phyloP scores from a whole-genome alignment of 2,329 filamentous ascomycete genomes.

The Torrubiellomyces zombiae region DNA sequence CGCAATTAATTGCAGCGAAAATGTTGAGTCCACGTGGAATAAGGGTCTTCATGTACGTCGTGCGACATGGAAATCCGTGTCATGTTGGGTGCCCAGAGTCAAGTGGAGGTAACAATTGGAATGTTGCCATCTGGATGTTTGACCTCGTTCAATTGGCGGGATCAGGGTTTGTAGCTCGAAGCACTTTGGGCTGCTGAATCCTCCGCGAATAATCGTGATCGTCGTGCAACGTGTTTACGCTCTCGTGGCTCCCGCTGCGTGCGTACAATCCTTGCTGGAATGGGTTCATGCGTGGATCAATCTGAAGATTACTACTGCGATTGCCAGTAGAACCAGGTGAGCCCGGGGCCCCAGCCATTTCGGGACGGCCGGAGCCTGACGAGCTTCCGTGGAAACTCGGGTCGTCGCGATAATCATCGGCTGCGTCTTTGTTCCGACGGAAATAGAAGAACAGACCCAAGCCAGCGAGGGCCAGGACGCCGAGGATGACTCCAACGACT shows the following conservation, averaged over 20 bases:
- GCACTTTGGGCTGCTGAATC: conserved; percentile 37
- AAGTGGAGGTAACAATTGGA: conserved; percentile 1
- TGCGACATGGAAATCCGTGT: too few species aligned
- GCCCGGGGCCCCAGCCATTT: conserved; percentile 20
- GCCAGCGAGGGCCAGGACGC: conserved; percentile 21
- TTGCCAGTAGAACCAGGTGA: conserved; percentile 24
- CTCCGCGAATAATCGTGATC: conserved; percentile 49
- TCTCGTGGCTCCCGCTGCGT: conserved; percentile 43
- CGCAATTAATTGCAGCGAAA: too few species aligned
- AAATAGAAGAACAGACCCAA: conserved; percentile 25
- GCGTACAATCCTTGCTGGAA: conserved; percentile 40
- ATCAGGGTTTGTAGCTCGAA: conserved; percentile 48
- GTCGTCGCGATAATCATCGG: conserved; percentile 24
- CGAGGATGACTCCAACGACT: conserved; percentile 31
- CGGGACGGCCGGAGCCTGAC: conserved; percentile 24
- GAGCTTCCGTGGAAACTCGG: conserved; percentile 34
- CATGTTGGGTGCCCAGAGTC: too few species aligned
- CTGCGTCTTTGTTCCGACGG: conserved; percentile 25
- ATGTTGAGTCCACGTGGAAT: too few species aligned
- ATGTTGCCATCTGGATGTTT: conserved; percentile 1
- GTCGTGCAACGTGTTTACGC: conserved; percentile 45
- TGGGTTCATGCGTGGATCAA: conserved; percentile 48
- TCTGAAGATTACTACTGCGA: conserved; percentile 35
- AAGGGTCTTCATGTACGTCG: too few species aligned
- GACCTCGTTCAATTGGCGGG: conserved; percentile 16